phyloP scores from a whole-genome alignment of 1,284 basidiomycete genomes.

The Crucibulum parvulum region DNA sequence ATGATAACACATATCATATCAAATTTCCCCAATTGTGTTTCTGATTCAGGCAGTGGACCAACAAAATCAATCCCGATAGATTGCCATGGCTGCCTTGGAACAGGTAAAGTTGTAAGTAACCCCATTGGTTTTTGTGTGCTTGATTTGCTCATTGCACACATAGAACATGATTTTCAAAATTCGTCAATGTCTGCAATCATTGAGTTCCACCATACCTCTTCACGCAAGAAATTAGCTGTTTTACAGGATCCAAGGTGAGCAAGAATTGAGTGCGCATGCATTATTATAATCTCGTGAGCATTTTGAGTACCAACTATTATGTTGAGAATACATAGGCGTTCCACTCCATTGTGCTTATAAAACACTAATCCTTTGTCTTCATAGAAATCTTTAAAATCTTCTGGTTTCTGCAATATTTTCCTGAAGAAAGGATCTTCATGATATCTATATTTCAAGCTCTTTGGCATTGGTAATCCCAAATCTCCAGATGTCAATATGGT shows the following conservation, averaged over 20 bases:
- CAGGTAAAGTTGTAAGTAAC: background rate
- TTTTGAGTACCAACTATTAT: background rate
- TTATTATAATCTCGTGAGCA: background rate
- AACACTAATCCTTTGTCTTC: background rate
- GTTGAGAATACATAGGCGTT: background rate
- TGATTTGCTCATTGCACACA: background rate
- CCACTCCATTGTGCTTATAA: background rate
- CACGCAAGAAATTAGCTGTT: too few relatives aligned
- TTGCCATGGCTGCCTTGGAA: background rate
- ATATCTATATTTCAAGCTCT: background rate
- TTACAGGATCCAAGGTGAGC: background rate
- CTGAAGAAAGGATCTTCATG: background rate
- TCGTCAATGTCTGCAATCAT: too few relatives aligned
- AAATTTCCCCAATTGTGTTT: background rate
- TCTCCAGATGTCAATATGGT: background rate
- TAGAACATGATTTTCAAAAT: too few relatives aligned
- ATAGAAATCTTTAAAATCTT: background rate
- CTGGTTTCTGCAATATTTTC: background rate
- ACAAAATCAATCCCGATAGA: background rate
- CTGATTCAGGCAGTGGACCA: background rate
- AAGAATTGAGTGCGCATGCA: background rate
- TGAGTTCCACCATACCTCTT: too few relatives aligned
- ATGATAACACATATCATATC: slow-evolving; percentile 1
- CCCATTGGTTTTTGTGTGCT: background rate
- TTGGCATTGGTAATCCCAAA: background rate